A percentile compares a stretch with the other conserved stretches of the same genome.
Evolutionary conservation across 768 basidiomycete species (phyloP).

Genomic region (Boletus reticulatus): DNA sequence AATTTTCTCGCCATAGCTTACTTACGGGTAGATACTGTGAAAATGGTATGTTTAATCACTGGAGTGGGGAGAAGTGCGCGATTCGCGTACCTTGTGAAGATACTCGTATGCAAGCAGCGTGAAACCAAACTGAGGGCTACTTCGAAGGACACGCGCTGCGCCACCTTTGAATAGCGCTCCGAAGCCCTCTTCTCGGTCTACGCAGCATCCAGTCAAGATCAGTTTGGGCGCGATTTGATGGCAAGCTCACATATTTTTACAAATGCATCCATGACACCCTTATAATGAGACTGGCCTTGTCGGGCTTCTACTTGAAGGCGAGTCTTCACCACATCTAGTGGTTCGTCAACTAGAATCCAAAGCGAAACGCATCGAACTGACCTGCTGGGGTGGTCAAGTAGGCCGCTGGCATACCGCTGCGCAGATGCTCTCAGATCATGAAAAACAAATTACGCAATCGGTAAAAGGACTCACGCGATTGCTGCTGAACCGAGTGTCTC

Average conservation of each 20-base stretch:
- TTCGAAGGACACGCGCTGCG: constrained; percentile 80
- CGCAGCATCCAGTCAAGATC: constrained; percentile 2
- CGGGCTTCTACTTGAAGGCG: constrained; percentile 91
- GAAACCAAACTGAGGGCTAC: constrained; percentile 94
- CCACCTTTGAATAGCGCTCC: constrained; percentile 91
- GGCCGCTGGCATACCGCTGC: constrained; percentile 96
- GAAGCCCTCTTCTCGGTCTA: constrained; percentile 88
- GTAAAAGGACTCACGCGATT: constrained; percentile 59
- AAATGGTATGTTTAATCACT: not conserved
- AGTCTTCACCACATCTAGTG: constrained; percentile 93
- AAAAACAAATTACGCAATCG: constrained; percentile 7
- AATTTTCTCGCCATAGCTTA: not conserved
- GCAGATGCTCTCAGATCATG: constrained; percentile 28
- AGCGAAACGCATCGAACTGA: constrained; percentile 32
- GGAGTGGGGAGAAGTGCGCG: not conserved
- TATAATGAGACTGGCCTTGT: constrained; percentile 89
- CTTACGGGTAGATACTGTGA: constrained; percentile 34
- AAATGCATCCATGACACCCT: constrained; percentile 87
- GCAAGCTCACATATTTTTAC: constrained; percentile 74
- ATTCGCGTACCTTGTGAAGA: constrained; percentile 54
- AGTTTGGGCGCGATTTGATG: not conserved
- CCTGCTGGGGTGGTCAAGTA: constrained; percentile 91
- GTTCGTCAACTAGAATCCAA: constrained; percentile 12
- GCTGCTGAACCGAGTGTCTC: constrained; percentile 86
- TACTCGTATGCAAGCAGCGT: constrained; percentile 82